phyloP scores from a whole-genome alignment of 23 red algal species.

The Gracilaria domingensis region DNA sequence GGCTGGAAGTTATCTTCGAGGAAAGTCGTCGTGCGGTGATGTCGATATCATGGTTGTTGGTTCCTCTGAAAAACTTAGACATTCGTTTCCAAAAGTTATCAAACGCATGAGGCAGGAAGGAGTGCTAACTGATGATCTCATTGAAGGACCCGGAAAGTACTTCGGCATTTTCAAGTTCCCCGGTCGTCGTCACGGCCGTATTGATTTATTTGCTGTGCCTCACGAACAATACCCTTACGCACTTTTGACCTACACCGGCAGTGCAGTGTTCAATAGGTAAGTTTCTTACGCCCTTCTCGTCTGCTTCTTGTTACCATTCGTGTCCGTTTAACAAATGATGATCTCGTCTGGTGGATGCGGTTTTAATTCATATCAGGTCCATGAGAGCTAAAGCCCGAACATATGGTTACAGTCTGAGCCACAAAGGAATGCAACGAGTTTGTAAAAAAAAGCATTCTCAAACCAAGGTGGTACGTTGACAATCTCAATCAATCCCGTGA shows the following conservation, averaged over 20 bases:
- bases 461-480: constrained; percentile 46
- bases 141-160: constrained; percentile 53
- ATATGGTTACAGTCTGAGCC: constrained; percentile 60
- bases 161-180: constrained; percentile 72
- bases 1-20: constrained; percentile 75
- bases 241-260: constrained; percentile 68
- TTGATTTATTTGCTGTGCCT: constrained; percentile 76
- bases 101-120: constrained; percentile 53
- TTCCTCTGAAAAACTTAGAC: not conserved
- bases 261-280: constrained; percentile 73
- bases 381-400: constrained; percentile 58
- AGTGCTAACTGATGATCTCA: constrained; percentile 70
- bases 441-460: constrained; percentile 21
- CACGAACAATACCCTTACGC: constrained; percentile 72
- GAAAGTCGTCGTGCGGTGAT: constrained; percentile 57
- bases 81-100: constrained; percentile 27
- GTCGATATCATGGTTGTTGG: constrained; percentile 65
- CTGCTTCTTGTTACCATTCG: not conserved
- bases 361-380: constrained; percentile 16
- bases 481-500: not conserved
- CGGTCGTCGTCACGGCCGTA: constrained; percentile 46
- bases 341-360: not conserved
- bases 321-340: not conserved
- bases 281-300: not conserved
- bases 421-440: constrained; percentile 57